A percentile compares a stretch with the other conserved stretches of the same genome.
phyloP scores from a whole-genome alignment of 169 alveolate species.

The Neospora caninum region DNA sequence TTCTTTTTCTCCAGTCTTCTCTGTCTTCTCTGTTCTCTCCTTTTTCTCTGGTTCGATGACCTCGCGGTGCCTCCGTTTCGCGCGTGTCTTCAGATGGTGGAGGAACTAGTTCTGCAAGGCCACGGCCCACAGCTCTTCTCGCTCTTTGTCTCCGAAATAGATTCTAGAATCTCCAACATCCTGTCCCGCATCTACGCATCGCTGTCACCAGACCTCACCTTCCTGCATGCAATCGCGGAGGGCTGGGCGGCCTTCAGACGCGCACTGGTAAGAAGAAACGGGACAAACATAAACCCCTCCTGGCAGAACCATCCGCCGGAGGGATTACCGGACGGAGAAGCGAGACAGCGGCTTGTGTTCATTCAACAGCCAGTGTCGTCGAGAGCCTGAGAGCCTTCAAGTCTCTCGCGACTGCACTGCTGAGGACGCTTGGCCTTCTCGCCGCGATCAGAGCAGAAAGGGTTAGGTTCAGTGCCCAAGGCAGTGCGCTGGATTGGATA shows the following conservation, averaged over 20 bases:
- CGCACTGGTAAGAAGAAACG: not conserved
- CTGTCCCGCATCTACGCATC: not conserved
- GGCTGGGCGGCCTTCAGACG: slow-evolving; percentile 8
- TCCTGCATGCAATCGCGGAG: not conserved
- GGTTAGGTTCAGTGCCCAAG: too few species aligned
- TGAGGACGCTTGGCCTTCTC: too few species aligned
- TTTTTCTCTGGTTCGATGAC: not conserved
- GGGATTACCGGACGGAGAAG: too few species aligned
- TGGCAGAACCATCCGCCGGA: too few species aligned
- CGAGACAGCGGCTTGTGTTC: too few species aligned
- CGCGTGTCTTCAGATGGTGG: not conserved
- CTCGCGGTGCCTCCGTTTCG: not conserved
- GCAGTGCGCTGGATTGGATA: too few species aligned
- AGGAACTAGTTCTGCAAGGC: slow-evolving; percentile 20
- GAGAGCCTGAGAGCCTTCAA: too few species aligned
- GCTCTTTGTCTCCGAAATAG: not conserved
- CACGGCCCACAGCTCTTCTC: not conserved
- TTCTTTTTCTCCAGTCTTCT: not conserved
- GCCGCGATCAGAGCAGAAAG: too few species aligned
- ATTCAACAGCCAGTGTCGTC: too few species aligned
- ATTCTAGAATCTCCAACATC: not conserved
- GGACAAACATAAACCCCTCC: too few species aligned
- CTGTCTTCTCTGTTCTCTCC: not conserved
- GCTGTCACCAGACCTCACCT: not conserved
- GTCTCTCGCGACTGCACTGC: too few species aligned